These are phyloP conservation scores for Inga leiocalycina DNA, from an alignment of 306 rosid species.

Conservation along the genomic window DNA sequence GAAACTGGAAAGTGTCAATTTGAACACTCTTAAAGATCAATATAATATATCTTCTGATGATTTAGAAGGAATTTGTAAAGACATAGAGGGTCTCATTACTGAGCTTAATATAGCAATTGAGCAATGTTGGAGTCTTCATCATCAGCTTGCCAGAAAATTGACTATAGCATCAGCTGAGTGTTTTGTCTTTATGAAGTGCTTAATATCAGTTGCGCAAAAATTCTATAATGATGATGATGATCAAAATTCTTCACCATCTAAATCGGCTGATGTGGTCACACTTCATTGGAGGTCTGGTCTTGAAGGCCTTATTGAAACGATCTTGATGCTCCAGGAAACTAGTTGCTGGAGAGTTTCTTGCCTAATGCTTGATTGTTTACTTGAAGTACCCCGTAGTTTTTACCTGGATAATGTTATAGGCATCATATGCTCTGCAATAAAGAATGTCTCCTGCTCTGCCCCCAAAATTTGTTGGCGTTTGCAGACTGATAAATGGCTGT, in stretches of 20 bases:
- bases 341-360: constrained; percentile 92
- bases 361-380: constrained; percentile 77
- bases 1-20: constrained; percentile 36
- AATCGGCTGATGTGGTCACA: constrained; percentile 48
- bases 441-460: constrained; percentile 63
- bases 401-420: constrained; percentile 58
- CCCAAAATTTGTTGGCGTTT: constrained; percentile 87
- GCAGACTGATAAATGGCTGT: constrained; percentile 79
- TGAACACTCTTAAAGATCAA: constrained; percentile 35
- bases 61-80: constrained; percentile 63
- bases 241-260: constrained; percentile 50
- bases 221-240: constrained; percentile 53
- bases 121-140: constrained; percentile 85
- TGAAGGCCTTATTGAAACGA: constrained; percentile 66
- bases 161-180: constrained; percentile 68
- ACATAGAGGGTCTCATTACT: constrained; percentile 63
- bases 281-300: constrained; percentile 67
- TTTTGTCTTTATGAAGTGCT: constrained; percentile 65
- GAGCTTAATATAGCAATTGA: constrained; percentile 70
- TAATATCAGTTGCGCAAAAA: constrained; percentile 54
- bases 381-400: constrained; percentile 58
- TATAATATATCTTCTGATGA: constrained; percentile 52
- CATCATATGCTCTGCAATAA: constrained; percentile 67
- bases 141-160: constrained; percentile 70
- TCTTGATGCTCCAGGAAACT: constrained; percentile 64